Evolutionary conservation across 176 grass and related monocot species (phyloP), one percentile per base, ranked within the genome.

Genomic region (Triticum urartu): DNA sequence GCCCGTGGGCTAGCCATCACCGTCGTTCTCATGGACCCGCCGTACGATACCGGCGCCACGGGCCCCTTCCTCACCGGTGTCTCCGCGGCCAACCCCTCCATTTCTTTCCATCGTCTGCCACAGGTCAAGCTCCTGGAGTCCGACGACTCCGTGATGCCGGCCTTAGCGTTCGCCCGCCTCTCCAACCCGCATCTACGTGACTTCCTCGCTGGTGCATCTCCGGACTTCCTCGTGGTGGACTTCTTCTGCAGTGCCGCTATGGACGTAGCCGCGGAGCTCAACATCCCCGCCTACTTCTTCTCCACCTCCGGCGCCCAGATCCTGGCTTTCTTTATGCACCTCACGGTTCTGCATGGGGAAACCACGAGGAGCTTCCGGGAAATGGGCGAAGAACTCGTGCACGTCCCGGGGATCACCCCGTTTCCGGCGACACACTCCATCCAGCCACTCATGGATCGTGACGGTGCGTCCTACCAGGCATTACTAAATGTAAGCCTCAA

Each of bases 21-120:
- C 6, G 71, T 95, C 75, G 58, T 89, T 17, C 90, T 87, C 56
- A 52, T 94, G 58, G 87, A 92, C 47, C 92, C 92, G n/a, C 89
- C 89, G 4, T 92, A 86, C 70, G 86, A 89, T 82, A 86, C 88
- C 5, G 86, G 86, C 1, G 84, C 81, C 9, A 89, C 83, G 11
- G 85, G 25, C 9, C 63, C 87, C 5, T 89, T 95, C 88, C 89
- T 91, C 6, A 60, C 84, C 4, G 54, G 81, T 79, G 59, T 86
- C 54, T 86, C 88, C 6, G 72, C 86, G 20, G 76, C 82, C 56
- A 91, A 93, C 67, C 87, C 91, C 6, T 85, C 77, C 78, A 75
- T 92, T 64, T 48, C 86, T 78, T 89, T 89, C 86, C 89, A 84
- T 75, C 56, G 56, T 1, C 20, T 59, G 6, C 88, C 89, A 28